Evolutionary conservation across 805 yeast species (phyloP).

Genomic region (Yarrowia hollandica): DNA sequence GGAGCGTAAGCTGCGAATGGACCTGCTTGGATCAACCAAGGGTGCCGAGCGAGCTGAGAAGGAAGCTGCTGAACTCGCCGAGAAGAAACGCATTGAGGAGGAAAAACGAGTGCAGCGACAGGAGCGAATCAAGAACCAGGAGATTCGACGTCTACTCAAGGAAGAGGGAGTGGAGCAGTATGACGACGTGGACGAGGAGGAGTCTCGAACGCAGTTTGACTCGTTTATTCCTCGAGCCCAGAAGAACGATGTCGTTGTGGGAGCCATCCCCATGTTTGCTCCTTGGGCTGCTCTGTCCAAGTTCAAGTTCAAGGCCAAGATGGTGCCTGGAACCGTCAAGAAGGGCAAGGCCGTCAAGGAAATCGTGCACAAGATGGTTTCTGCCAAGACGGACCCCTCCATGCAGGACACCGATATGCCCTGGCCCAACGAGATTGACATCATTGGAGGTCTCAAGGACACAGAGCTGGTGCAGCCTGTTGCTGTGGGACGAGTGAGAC

Average conservation of each 20-base stretch:
- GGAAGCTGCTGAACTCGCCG: constrained; percentile 42
- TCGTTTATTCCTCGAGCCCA: constrained; percentile 38
- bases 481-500: constrained; percentile 70
- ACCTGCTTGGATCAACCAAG: constrained; percentile 80
- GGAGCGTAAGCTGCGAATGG: constrained; percentile 72
- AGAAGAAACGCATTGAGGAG: constrained; percentile 44
- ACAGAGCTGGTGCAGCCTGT: constrained; percentile 66
- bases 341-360: constrained; percentile 85
- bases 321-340: constrained; percentile 76
- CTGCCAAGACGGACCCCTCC: constrained; percentile 39
- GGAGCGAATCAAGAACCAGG: constrained; percentile 47
- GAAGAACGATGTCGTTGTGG: constrained; percentile 54
- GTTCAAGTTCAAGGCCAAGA: constrained; percentile 76
- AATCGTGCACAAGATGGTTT: constrained; percentile 57
- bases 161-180: constrained; percentile 41
- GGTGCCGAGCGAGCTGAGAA: constrained; percentile 46
- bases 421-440: constrained; percentile 69
- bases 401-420: constrained; percentile 55
- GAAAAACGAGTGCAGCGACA: constrained; percentile 42
- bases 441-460: constrained; percentile 57
- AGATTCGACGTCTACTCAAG: constrained; percentile 46
- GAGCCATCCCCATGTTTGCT: constrained; percentile 82
- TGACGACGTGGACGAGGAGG: constrained; percentile 40
- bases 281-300: constrained; percentile 84
- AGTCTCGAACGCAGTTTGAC: constrained; percentile 46